Percentiles rank a stretch among this genome's conserved stretches.
Evolutionary conservation across 305 asterid genomes (phyloP).

Genomic region (Nicotiana rustica): DNA sequence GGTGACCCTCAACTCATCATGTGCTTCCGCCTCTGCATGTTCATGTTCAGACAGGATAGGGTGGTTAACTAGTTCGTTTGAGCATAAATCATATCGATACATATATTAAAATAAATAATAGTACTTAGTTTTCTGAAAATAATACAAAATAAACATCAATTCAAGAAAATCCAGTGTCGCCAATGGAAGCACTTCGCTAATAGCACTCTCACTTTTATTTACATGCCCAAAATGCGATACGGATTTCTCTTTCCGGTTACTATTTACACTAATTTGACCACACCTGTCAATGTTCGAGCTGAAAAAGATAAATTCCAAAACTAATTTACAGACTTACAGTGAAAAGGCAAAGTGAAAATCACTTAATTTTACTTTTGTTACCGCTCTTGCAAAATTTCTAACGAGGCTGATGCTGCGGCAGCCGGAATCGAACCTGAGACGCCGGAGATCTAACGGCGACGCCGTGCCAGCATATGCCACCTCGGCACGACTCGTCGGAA

Average conservation of each 20-base stretch:
- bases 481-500: constrained; percentile 82
- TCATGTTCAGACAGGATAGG: too few relatives aligned
- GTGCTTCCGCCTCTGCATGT: too few relatives aligned
- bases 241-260: not conserved
- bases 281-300: not conserved
- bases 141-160: too few relatives aligned
- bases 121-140: too few relatives aligned
- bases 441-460: constrained; percentile 92
- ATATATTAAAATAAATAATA: too few relatives aligned
- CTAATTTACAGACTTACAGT: constrained; percentile 26
- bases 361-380: not conserved
- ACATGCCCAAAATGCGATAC: too few relatives aligned
- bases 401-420: constrained; percentile 61
- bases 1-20: too few relatives aligned
- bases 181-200: not conserved
- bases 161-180: too few relatives aligned
- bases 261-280: not conserved
- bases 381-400: not conserved
- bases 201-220: not conserved
- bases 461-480: constrained; percentile 99
- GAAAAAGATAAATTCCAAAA: not conserved
- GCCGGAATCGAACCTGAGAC: constrained; percentile 89
- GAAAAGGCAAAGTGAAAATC: not conserved
- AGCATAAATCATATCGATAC: too few relatives aligned
- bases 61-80: too few relatives aligned